Evolutionary conservation across 306 rosid species (phyloP).

Genomic region (Amphicarpaea edgeworthii): DNA sequence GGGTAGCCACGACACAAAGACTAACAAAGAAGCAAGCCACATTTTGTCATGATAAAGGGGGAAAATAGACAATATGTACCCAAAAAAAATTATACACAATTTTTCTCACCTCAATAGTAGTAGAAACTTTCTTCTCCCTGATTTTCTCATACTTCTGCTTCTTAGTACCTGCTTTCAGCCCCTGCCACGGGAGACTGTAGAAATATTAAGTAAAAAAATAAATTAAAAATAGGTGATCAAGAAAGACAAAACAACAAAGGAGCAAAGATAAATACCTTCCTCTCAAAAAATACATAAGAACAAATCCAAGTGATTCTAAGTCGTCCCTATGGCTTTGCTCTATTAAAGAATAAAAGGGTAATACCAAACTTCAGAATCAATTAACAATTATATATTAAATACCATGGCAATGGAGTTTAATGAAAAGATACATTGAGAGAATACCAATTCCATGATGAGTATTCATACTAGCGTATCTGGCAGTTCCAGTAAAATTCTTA

Average conservation of each 20-base stretch:
- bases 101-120: constrained; percentile 84
- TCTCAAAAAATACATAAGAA: constrained; percentile 90
- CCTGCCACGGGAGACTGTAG: constrained; percentile 98
- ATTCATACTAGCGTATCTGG: constrained; percentile 98
- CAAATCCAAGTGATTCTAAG: constrained; percentile 96
- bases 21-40: constrained; percentile 60
- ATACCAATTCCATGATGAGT: constrained; percentile 97
- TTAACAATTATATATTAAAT: constrained; percentile 32
- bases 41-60: constrained; percentile 21
- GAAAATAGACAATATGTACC: constrained; percentile 1
- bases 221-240: constrained; percentile 20
- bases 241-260: constrained; percentile 25
- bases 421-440: constrained; percentile 37
- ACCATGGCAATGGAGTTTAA: constrained; percentile 28
- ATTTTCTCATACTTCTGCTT: constrained; percentile 96
- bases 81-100: constrained; percentile 22
- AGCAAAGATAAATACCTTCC: constrained; percentile 72
- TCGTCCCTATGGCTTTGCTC: constrained; percentile 99
- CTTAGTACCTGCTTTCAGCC: constrained; percentile 96
- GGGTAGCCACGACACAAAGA: constrained; percentile 92
- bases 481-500: constrained; percentile 97
- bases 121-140: constrained; percentile 94
- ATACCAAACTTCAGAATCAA: constrained; percentile 44
- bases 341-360: constrained; percentile 47
- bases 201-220: constrained; percentile 47